Base-by-base conservation (phyloP, 2,329 filamentous ascomycete species). In the Xylariales sp. region DNA sequence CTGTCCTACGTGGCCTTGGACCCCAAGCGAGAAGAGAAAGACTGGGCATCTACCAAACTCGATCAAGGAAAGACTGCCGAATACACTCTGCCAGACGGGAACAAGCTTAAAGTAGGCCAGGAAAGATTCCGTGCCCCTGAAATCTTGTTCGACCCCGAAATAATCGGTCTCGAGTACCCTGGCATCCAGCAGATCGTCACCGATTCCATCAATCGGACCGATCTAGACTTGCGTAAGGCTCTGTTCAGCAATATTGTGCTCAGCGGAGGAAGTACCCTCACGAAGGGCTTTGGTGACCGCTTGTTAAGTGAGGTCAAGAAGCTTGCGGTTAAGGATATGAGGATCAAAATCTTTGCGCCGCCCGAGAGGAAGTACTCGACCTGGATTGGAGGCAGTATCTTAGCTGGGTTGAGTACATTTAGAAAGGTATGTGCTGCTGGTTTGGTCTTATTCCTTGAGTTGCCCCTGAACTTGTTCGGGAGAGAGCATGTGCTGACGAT, bases 291-390 rank as follows among this genome's bases (percentile, higher is more conserved):
- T 60, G 91, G 91, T 43, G 93, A 97, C 66, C 80, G 93, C 38
- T 70, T 98, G 54, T 73, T 98, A 60, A 82, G 87, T 53, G 93
- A 98, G 69, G 85, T 97, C 51, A 93, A 96, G 69, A 78, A 84
- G 61, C 71, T 97, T 56, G 93, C 93, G 9, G 89, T 97, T 54
- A 96, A 96, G 74, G 93, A 98, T 63, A 98, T 96, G 91, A 82
- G 90, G 58, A 97, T 98, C 71, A 95, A 96, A 75, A 98, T 98
- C 60, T 95, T 95, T 70, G 93, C 93, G 40, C 93, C 93, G 42
- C 91, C 93, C 5, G 93, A 98, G 73, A 79, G 93, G 52, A 95
- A 97, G 68, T 98, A 97, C 71, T 96, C 89, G 48, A 98, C 93
- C 22, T 98, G 93, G 93, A 97, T 97, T 54, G 93, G 93, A 50